A percentile compares a stretch with the other conserved stretches of the same genome.
These are phyloP conservation scores for Clonostachys byssicola DNA, from an alignment of 2,329 filamentous ascomycete species.

Conservation along the genomic window DNA sequence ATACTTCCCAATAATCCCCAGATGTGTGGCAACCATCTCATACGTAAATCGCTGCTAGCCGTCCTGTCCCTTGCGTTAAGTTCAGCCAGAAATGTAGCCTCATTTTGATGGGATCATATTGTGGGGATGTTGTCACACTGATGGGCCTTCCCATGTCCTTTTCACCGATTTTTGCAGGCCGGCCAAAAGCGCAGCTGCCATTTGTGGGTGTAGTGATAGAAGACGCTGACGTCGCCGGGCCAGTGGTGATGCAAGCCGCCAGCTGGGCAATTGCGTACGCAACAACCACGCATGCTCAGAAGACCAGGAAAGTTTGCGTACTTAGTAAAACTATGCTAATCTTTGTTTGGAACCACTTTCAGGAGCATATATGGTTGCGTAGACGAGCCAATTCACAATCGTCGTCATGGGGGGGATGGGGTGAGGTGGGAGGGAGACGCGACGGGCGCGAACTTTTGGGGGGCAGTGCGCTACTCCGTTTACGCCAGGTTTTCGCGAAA, in stretches of 20 bases:
- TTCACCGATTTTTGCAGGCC: neutral
- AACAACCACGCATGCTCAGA: conserved; percentile 7
- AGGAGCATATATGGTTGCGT: conserved; percentile 18
- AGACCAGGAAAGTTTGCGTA: conserved; percentile 12
- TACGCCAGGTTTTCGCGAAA: conserved; percentile 36
- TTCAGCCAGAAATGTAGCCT: no score
- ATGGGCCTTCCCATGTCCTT: neutral
- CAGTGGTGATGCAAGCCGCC: no score
- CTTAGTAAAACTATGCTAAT: conserved; percentile 3
- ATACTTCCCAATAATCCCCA: no score
- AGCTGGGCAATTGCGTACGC: neutral
- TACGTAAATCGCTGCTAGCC: no score
- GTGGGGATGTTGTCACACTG: no score
- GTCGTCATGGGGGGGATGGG: conserved; percentile 26
- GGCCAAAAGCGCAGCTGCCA: neutral
- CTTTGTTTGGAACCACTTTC: neutral
- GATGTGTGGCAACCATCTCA: no score
- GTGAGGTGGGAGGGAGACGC: conserved; percentile 36
- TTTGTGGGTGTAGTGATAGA: no score
- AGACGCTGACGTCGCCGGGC: no score
- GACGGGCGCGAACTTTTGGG: conserved; percentile 33
- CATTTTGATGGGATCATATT: no score
- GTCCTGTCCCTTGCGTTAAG: no score
- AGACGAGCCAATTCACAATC: conserved; percentile 2
- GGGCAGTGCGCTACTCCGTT: conserved; percentile 6